These are phyloP conservation scores for Cercospora sojina DNA, from an alignment of 2,329 filamentous ascomycete species.

Conservation along the genomic window DNA sequence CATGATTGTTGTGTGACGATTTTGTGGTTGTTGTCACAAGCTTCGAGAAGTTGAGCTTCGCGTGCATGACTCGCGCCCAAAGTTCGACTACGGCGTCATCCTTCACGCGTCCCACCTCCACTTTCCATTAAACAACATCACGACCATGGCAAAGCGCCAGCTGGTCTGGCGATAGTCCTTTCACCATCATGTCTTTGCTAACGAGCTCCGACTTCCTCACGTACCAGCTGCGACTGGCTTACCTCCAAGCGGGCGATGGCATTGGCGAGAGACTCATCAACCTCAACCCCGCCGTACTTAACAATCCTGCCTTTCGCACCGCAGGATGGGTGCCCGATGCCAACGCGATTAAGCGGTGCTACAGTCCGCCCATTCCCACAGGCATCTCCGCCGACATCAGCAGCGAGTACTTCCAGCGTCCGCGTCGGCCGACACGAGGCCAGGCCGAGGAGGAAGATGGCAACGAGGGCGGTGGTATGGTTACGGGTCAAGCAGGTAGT, in stretches of 20 bases:
- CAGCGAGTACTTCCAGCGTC: slow-evolving; percentile 74
- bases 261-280: slow-evolving; percentile 82
- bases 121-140: background rate
- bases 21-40: background rate
- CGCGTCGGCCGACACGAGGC: slow-evolving; percentile 28
- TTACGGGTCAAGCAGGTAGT: slow-evolving; percentile 63
- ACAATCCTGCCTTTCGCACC: slow-evolving; percentile 77
- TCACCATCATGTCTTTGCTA: slow-evolving; percentile 38
- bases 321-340: slow-evolving; percentile 76
- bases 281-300: slow-evolving; percentile 74
- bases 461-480: slow-evolving; percentile 70
- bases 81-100: background rate
- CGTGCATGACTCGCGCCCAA: slow-evolving; percentile 19
- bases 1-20: background rate
- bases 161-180: slow-evolving; percentile 23
- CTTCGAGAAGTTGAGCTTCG: background rate
- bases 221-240: slow-evolving; percentile 77
- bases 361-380: slow-evolving; percentile 83
- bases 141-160: slow-evolving; percentile 18
- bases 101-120: background rate
- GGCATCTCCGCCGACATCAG: slow-evolving; percentile 52
- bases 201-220: slow-evolving; percentile 61
- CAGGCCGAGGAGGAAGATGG: slow-evolving; percentile 56
- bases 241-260: slow-evolving; percentile 78
- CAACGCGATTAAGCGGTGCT: slow-evolving; percentile 74